Percentiles rank a stretch among this genome's conserved stretches.
Conservation (phyloP, 2,329 filamentous ascomycete species). For the Fusarium bulbicola region DNA sequence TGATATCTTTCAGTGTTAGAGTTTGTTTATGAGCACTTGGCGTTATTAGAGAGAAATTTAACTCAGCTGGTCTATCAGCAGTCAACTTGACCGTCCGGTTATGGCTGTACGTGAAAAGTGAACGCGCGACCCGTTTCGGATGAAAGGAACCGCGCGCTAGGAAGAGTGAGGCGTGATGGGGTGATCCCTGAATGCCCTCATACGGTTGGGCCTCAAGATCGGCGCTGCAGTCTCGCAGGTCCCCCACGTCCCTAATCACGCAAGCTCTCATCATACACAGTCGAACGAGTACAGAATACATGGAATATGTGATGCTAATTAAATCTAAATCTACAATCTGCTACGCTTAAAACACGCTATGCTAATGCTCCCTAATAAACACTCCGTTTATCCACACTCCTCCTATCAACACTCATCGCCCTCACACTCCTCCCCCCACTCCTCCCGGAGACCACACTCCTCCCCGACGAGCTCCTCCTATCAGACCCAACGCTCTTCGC, state of each 20-base stretch:
- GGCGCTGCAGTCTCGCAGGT: background rate
- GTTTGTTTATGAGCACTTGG: background rate
- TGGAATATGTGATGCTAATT: background rate
- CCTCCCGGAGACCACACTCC: background rate
- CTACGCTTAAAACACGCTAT: conserved; percentile 17
- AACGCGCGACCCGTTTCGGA: too few species aligned
- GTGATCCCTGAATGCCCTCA: background rate
- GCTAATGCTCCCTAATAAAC: background rate
- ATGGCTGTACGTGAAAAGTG: fast-evolving
- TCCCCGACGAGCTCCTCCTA: background rate
- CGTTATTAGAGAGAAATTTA: background rate
- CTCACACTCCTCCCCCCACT: background rate
- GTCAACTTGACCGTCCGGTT: fast-evolving
- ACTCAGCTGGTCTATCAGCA: too few species aligned
- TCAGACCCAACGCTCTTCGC: background rate
- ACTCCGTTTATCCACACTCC: conserved; percentile 11
- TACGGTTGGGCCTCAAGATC: background rate
- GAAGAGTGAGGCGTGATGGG: too few species aligned
- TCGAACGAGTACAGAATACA: fast-evolving
- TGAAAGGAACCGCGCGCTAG: background rate
- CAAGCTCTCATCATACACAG: background rate
- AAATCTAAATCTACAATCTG: background rate
- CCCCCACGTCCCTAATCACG: background rate
- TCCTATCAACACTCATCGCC: conserved; percentile 20
- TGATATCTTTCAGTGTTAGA: fast-evolving